Evolutionary conservation across 2,329 filamentous ascomycete species (phyloP), one percentile per base, ranked within the genome.

Genomic region (Chaetomiaceae sp.): DNA sequence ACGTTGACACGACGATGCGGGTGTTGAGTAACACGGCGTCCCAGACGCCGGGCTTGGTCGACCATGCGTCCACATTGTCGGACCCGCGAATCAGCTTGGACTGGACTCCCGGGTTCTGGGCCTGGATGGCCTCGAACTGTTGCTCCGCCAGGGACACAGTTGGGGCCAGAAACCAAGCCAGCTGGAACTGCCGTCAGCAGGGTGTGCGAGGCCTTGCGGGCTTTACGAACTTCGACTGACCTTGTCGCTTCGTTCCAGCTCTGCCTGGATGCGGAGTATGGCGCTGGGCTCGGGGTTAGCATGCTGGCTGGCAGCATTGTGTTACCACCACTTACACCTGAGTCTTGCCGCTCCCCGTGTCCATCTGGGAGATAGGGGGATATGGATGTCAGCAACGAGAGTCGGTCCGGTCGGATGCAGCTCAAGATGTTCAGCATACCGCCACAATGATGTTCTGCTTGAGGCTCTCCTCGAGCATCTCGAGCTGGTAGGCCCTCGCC

Each of bases 321-420:
- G 25, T 27, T 6, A 27, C 25, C 25, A 2, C 14, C 8, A 67
- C 77, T 68, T 76, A 88, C 85, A 90, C 79, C 57, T 86, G 82
- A 3, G 87, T 90, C 65, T 91, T 91, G 2, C 87, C 87, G 56
- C 80, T 88, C 1, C 87, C 87, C 0, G 87, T 91, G 55, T 87
- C 86, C 86, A 90, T 90, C 85, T 86, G 49, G 12, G 6, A 8
- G 43, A 5, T 16, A 10, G 10, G 14, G n/a, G n/a, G n/a, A n/a
- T n/a, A n/a, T n/a, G n/a, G 6, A 27, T 27, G 37, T 58, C 34
- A 59, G 48, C 16, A 16, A 3, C 13, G 8, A 44, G 17, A 12
- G 9, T 9, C 10, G 3, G 19, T 14, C n/a, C n/a, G n/a, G n/a
- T n/a, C n/a, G n/a, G n/a, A n/a, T 16, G 27, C 19, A 3, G 25